phyloP scores from a whole-genome alignment of 345 rosid species.

The Durio zibethinus region DNA sequence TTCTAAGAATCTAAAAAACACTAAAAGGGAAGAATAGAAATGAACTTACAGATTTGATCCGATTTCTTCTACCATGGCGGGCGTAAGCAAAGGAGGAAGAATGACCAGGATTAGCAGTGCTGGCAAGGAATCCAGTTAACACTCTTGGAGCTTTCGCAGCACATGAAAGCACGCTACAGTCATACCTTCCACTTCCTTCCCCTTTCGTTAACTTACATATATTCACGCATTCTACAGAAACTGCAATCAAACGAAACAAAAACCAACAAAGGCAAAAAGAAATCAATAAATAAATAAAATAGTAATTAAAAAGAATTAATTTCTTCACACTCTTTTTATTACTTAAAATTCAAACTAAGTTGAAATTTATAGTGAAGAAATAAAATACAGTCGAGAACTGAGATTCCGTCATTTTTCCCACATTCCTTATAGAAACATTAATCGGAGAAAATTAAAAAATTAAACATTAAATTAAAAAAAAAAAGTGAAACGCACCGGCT shows the following conservation, averaged over 20 bases:
- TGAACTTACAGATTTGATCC: neutral
- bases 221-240: slow-evolving; percentile 79
- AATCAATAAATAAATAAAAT: neutral
- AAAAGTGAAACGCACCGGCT: slow-evolving; percentile 47
- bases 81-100: slow-evolving; percentile 37
- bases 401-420: slow-evolving; percentile 9
- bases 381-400: neutral
- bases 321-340: neutral
- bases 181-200: slow-evolving; percentile 62
- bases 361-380: slow-evolving; percentile 1
- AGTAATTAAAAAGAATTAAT: neutral
- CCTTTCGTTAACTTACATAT: slow-evolving; percentile 71
- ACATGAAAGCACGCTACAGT: slow-evolving; percentile 74
- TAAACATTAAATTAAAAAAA: neutral
- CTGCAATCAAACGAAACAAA: slow-evolving; percentile 35
- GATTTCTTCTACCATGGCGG: slow-evolving; percentile 30
- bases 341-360: neutral
- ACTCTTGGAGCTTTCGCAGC: slow-evolving; percentile 91
- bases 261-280: slow-evolving; percentile 10
- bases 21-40: neutral
- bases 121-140: slow-evolving; percentile 82
- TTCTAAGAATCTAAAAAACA: neutral
- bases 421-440: slow-evolving; percentile 14
- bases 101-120: slow-evolving; percentile 61
- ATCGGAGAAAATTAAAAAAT: neutral